phyloP scores from a whole-genome alignment of 305 asterid genomes.

The Fraxinus latifolia region DNA sequence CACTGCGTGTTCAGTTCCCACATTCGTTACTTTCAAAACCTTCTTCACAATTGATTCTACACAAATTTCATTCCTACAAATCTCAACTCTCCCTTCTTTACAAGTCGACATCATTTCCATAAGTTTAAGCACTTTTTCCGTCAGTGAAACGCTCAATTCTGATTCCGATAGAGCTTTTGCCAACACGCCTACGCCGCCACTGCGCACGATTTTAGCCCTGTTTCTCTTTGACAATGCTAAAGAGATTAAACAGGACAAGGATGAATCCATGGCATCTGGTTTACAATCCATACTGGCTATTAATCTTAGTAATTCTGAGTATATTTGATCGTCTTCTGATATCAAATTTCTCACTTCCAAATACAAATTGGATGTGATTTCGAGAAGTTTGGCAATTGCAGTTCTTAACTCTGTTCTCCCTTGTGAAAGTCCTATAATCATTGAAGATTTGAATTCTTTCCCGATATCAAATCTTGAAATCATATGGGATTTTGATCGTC shows the following conservation, averaged over 20 bases:
- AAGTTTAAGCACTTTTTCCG: slow-evolving; percentile 53
- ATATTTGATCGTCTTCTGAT: slow-evolving; percentile 42
- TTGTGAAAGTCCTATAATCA: slow-evolving; percentile 29
- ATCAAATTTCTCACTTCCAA: slow-evolving; percentile 24
- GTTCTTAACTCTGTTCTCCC: slow-evolving; percentile 42
- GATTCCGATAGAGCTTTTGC: slow-evolving; percentile 43
- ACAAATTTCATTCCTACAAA: slow-evolving; percentile 43
- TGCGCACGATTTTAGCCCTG: slow-evolving; percentile 39
- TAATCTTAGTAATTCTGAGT: slow-evolving; percentile 39
- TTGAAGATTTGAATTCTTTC: slow-evolving; percentile 26
- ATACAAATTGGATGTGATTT: slow-evolving; percentile 22
- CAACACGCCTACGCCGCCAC: slow-evolving; percentile 46
- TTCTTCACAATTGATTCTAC: slow-evolving; percentile 52
- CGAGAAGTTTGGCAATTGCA: slow-evolving; percentile 39
- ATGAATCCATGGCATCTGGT: slow-evolving; percentile 38
- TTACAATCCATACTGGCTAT: slow-evolving; percentile 27
- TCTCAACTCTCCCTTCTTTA: slow-evolving; percentile 60
- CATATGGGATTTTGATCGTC: background rate
- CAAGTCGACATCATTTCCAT: slow-evolving; percentile 51
- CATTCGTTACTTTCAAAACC: slow-evolving; percentile 53
- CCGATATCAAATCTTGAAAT: slow-evolving; percentile 13
- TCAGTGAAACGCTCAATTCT: slow-evolving; percentile 35
- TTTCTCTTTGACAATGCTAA: slow-evolving; percentile 36
- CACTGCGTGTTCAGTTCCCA: slow-evolving; percentile 70
- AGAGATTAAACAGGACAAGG: slow-evolving; percentile 43